Percentiles rank a stretch among this genome's conserved stretches.
phyloP scores from a whole-genome alignment of 768 basidiomycete genomes.

The Kwoniella shandongensis region DNA sequence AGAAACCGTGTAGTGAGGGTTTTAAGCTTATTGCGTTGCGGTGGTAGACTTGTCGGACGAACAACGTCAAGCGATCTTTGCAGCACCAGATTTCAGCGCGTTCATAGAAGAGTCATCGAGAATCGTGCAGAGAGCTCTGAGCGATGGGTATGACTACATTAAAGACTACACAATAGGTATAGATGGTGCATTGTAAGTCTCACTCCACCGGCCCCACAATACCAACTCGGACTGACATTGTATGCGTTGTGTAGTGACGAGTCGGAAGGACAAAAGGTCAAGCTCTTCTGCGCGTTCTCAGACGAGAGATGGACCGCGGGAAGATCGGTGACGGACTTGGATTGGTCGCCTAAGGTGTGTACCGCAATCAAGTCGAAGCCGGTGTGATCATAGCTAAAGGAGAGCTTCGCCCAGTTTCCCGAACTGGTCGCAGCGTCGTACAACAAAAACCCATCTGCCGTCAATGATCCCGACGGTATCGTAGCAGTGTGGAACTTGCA shows the following conservation, averaged over 20 bases:
- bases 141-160: slow-evolving; percentile 94
- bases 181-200: slow-evolving; percentile 74
- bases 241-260: slow-evolving; percentile 69
- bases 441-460: slow-evolving; percentile 90
- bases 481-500: slow-evolving; percentile 98
- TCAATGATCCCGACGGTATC: slow-evolving; percentile 95
- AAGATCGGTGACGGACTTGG: slow-evolving; percentile 90
- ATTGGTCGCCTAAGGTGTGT: slow-evolving; percentile 98
- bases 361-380: too few species aligned
- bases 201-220: background rate
- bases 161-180: slow-evolving; percentile 91
- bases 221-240: background rate
- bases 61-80: slow-evolving; percentile 74
- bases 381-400: background rate
- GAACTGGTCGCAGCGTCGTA: slow-evolving; percentile 94
- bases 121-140: slow-evolving; percentile 89
- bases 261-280: slow-evolving; percentile 82
- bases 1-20: background rate
- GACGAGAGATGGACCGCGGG: slow-evolving; percentile 90
- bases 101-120: slow-evolving; percentile 94
- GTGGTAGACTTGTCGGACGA: slow-evolving; percentile 79
- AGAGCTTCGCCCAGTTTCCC: slow-evolving; percentile 73
- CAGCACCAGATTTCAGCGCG: slow-evolving; percentile 86
- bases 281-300: slow-evolving; percentile 89
- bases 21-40: background rate